Evolutionary conservation across 2,329 filamentous ascomycete species (phyloP), one percentile per base, ranked within the genome.

Genomic region (Stachybotrys echinatus): DNA sequence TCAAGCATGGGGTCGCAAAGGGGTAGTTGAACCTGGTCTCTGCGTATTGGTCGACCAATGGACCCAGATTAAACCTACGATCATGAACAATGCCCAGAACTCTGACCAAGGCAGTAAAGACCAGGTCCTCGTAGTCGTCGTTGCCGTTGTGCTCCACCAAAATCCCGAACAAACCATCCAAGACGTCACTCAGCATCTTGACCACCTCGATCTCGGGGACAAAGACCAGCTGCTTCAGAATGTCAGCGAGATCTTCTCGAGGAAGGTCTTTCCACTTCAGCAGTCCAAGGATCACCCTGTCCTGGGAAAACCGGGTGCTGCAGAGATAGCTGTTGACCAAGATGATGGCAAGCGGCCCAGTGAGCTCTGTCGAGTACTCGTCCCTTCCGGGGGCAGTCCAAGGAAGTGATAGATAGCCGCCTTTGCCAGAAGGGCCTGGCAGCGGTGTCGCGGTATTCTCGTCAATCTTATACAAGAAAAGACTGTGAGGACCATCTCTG

Each of bases 181-280:
- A 86, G 1, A 97, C 91, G 59, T 95, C 88, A 54, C 82, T 87
- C 7, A 97, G 74, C 40, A 97, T 79, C 72, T 97, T 99, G 54
- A 99, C 94, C 31, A 99, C 89, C 69, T 99, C 95, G 50, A 97
- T 96, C 65, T 99, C 94, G 0, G 94, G 89, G 1, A 99, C 92
- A 57, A 97, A 97, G 19, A 92, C 85, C 45, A 97, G 81, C 57
- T 92, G 85, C 63, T 88, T 87, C 40, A 99, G 72, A 1, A 95
- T 74, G 21, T 83, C 77, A 1, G 88, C 76, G 2, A 97, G 76
- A 34, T 92, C 84, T 23, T 85, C 83, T 43, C 84, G 79, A 0
- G 85, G 76, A 39, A 85, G 78, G 12, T 92, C 87, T 61, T 84
- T 89, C 94, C 94, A 97, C 58, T 86, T 89, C 31, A 97, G 71